These are phyloP conservation scores for Colletotrichum costaricense DNA, from an alignment of 2,329 filamentous ascomycete genomes.

Conservation along the genomic window DNA sequence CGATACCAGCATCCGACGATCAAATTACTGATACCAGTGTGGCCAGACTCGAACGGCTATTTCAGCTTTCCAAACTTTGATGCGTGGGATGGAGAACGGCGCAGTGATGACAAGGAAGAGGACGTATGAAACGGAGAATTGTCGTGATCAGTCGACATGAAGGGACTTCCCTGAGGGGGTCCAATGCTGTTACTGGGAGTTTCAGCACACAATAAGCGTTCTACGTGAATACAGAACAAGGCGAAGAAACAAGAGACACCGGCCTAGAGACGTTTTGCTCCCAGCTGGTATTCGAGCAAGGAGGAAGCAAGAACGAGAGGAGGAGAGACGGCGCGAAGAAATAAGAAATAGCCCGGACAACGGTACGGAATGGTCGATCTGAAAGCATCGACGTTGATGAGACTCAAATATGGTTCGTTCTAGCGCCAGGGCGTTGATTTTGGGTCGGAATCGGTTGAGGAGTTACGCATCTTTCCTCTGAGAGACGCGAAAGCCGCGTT, in stretches of 20 bases:
- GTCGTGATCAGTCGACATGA: not conserved
- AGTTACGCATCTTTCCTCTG: not conserved
- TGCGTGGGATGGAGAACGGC: slow-evolving; percentile 66
- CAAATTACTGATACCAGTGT: slow-evolving; percentile 10
- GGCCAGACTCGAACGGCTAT: slow-evolving; percentile 58
- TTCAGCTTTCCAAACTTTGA: slow-evolving; percentile 82
- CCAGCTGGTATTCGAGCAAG: not conserved
- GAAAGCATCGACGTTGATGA: not conserved
- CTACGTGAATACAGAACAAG: not conserved
- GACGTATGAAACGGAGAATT: not conserved
- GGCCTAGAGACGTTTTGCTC: not conserved
- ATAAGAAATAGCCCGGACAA: not conserved
- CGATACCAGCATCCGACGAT: not conserved
- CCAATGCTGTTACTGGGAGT: not conserved
- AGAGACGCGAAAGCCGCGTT: not conserved
- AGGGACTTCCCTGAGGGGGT: not conserved
- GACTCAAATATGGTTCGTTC: not conserved
- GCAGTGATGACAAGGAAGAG: slow-evolving; percentile 52
- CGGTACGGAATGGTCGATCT: not conserved
- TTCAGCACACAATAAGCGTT: not conserved
- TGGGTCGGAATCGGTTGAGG: not conserved
- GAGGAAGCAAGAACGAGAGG: not conserved
- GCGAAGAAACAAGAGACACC: not conserved
- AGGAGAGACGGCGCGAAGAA: not conserved
- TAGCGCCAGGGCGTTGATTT: not conserved